Evolutionary conservation across 2,329 filamentous ascomycete genomes (phyloP).

Genomic region (Helotiales sp.): DNA sequence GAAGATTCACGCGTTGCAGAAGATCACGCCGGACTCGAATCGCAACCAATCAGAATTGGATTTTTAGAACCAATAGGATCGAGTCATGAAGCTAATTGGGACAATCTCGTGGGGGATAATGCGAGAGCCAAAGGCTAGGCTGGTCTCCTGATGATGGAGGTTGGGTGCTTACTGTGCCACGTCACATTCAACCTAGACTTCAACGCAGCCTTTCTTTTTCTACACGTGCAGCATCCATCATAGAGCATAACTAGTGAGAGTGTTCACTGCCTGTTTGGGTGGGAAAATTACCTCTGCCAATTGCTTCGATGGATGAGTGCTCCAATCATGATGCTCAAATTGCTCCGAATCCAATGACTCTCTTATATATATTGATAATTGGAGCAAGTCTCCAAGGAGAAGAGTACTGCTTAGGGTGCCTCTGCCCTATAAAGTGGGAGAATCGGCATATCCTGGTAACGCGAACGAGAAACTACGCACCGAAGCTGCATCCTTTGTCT

Average conservation of each 20-base stretch:
- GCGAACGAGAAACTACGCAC: slow-evolving; percentile 43
- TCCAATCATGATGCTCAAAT: no score
- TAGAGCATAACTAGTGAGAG: neutral
- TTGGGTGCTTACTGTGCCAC: neutral
- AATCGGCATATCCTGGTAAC: slow-evolving; percentile 39
- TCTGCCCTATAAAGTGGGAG: slow-evolving; percentile 40
- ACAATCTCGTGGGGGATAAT: no score
- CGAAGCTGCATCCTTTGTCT: slow-evolving; percentile 42
- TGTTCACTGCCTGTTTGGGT: neutral
- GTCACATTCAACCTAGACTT: neutral
- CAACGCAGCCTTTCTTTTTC: neutral
- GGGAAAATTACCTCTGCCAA: no score
- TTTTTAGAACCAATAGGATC: neutral
- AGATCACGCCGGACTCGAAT: neutral
- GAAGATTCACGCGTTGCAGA: neutral
- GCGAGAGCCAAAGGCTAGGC: no score
- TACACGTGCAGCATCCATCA: neutral
- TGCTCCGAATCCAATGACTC: no score
- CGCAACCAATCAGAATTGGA: neutral
- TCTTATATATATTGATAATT: no score
- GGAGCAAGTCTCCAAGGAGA: slow-evolving; percentile 9
- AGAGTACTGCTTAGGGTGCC: slow-evolving; percentile 29
- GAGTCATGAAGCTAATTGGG: neutral
- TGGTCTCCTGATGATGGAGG: neutral
- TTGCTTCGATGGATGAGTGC: no score